Percentiles rank a stretch among this genome's conserved stretches.
These are phyloP conservation scores for Remersonia thermophila DNA, from an alignment of 2,329 filamentous ascomycete species.

Conservation along the genomic window DNA sequence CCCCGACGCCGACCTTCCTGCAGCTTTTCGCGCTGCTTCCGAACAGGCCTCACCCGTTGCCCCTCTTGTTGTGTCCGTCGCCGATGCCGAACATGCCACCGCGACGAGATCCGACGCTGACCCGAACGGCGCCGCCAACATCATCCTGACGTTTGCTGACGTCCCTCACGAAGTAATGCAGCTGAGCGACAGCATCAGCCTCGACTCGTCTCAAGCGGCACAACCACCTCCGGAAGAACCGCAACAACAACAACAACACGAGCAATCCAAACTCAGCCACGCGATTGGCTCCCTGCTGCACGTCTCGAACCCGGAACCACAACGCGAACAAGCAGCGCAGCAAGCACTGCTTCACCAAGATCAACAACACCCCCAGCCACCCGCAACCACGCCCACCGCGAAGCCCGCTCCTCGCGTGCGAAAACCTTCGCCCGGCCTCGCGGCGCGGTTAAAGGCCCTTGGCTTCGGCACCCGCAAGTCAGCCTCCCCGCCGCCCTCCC, in stretches of 20 bases:
- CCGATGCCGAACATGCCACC: slow-evolving; percentile 5
- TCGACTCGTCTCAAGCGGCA: slow-evolving; percentile 11
- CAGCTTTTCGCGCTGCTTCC: slow-evolving; percentile 4
- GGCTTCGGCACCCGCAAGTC: slow-evolving; percentile 41
- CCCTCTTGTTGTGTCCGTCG: slow-evolving; percentile 2
- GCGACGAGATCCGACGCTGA: background rate
- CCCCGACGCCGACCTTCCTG: slow-evolving; percentile 3
- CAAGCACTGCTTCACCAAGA: slow-evolving; percentile 11
- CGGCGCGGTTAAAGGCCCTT: slow-evolving; percentile 52
- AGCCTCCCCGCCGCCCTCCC: slow-evolving; percentile 21
- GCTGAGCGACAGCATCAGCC: slow-evolving; percentile 21
- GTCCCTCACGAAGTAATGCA: slow-evolving; percentile 29
- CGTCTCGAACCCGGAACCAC: too few relatives aligned
- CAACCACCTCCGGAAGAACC: slow-evolving; percentile 9
- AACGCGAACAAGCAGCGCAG: background rate
- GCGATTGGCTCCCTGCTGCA: too few relatives aligned
- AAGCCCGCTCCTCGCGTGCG: slow-evolving; percentile 28
- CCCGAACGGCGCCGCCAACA: slow-evolving; percentile 5
- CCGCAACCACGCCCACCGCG: slow-evolving; percentile 16
- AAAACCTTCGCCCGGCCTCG: slow-evolving; percentile 52
- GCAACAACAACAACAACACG: slow-evolving; percentile 13
- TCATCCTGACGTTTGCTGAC: slow-evolving; percentile 28
- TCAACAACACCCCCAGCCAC: slow-evolving; percentile 6
- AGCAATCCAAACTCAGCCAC: too few relatives aligned
- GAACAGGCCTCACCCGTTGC: slow-evolving; percentile 2